These are phyloP conservation scores for Phytopythium montanum DNA, from an alignment of 352 stramenopile species.

Conservation along the genomic window DNA sequence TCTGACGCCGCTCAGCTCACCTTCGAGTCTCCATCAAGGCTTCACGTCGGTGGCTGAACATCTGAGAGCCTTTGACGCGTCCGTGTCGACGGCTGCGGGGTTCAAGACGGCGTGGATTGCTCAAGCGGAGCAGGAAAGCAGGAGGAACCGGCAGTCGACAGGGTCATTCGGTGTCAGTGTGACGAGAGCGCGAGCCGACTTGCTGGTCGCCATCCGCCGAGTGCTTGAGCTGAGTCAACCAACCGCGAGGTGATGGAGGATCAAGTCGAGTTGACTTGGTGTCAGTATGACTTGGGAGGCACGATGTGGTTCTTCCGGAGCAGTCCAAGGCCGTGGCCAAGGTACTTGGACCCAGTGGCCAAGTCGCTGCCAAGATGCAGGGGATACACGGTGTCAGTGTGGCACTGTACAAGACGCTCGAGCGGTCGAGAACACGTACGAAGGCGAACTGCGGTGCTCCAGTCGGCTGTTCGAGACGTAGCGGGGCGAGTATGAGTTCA, in stretches of 20 bases:
- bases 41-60: conserved; percentile 4
- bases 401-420: not conserved
- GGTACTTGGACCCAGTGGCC: conserved; percentile 60
- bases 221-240: conserved; percentile 44
- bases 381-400: not conserved
- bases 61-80: conserved; percentile 11
- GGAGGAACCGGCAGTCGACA: not conserved
- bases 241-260: conserved; percentile 3
- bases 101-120: conserved; percentile 12
- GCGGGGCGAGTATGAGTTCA: not conserved
- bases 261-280: not conserved
- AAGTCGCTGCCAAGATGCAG: conserved; percentile 27
- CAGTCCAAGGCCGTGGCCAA: conserved; percentile 67
- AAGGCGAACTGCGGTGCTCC: not conserved
- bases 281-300: conserved; percentile 14
- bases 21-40: not conserved
- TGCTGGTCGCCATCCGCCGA: conserved; percentile 45
- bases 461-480: not conserved
- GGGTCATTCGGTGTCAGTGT: conserved; percentile 58
- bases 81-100: not conserved
- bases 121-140: not conserved
- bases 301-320: conserved; percentile 78
- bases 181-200: conserved; percentile 35
- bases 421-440: not conserved
- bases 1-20: not conserved